A percentile compares a stretch with the other conserved stretches of the same genome.
Conservation (phyloP, 345 rosid genomes). For the Eucalyptus pumila region DNA sequence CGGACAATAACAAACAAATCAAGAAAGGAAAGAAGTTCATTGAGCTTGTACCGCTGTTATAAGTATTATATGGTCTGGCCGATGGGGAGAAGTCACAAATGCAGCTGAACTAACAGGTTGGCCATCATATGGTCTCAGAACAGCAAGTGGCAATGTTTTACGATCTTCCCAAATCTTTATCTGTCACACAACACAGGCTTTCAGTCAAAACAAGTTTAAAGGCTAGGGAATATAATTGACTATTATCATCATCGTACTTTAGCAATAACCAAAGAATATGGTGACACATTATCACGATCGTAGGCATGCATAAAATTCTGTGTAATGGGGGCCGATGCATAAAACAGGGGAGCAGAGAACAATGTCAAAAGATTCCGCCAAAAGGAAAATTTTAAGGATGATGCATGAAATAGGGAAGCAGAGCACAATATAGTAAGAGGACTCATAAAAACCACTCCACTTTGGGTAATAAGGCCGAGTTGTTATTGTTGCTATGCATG, state of each 20-base stretch:
- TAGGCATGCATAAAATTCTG: background rate
- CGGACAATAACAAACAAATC: background rate
- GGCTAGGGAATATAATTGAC: background rate
- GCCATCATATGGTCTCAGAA: conserved; percentile 80
- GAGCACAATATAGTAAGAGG: background rate
- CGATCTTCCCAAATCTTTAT: conserved; percentile 90
- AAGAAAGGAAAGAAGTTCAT: background rate
- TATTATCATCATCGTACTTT: background rate
- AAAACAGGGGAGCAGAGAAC: background rate
- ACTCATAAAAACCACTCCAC: background rate
- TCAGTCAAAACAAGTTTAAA: background rate
- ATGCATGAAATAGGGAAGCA: background rate
- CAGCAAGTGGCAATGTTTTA: conserved; percentile 50
- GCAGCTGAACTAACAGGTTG: conserved; percentile 65
- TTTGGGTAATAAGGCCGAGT: background rate
- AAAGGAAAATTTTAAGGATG: background rate
- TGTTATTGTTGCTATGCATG: background rate
- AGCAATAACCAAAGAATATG: background rate
- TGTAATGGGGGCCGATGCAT: background rate
- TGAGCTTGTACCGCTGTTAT: conserved; percentile 59
- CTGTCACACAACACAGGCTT: conserved; percentile 18
- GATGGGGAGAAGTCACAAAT: conserved; percentile 55
- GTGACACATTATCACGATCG: background rate
- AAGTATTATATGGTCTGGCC: conserved; percentile 77
- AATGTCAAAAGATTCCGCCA: background rate